phyloP scores from a whole-genome alignment of 1,284 basidiomycete species.

The Heterobasidion annosum region DNA sequence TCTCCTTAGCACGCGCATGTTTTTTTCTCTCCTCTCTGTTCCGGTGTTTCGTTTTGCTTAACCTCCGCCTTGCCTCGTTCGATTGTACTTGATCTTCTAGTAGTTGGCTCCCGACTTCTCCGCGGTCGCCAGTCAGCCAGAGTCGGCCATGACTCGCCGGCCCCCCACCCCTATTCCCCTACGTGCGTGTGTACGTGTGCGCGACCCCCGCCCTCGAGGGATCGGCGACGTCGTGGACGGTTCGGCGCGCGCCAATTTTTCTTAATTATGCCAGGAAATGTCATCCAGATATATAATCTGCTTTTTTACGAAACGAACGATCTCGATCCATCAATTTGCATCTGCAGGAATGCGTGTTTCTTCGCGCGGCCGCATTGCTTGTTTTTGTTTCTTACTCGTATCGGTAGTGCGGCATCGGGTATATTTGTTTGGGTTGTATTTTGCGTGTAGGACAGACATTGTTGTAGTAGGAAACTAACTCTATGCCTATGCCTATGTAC shows the following conservation, averaged over 20 bases:
- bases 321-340: neutral
- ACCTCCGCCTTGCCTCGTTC: neutral
- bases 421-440: too few relatives aligned
- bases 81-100: neutral
- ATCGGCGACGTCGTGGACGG: too few relatives aligned
- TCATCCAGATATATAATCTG: neutral
- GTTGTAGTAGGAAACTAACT: too few relatives aligned
- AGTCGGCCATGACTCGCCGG: neutral
- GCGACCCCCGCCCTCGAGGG: too few relatives aligned
- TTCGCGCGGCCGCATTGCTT: neutral
- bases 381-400: neutral
- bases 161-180: too few relatives aligned
- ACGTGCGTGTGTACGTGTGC: too few relatives aligned
- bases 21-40: neutral
- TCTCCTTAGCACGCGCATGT: neutral
- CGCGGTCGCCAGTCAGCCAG: neutral
- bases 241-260: too few relatives aligned
- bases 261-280: neutral
- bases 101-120: neutral
- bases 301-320: neutral
- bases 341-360: neutral
- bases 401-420: too few relatives aligned
- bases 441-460: too few relatives aligned
- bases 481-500: too few relatives aligned
- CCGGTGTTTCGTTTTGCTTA: neutral